phyloP scores from a whole-genome alignment of 2,329 filamentous ascomycete genomes.

The Teratosphaeria epicoccoides region DNA sequence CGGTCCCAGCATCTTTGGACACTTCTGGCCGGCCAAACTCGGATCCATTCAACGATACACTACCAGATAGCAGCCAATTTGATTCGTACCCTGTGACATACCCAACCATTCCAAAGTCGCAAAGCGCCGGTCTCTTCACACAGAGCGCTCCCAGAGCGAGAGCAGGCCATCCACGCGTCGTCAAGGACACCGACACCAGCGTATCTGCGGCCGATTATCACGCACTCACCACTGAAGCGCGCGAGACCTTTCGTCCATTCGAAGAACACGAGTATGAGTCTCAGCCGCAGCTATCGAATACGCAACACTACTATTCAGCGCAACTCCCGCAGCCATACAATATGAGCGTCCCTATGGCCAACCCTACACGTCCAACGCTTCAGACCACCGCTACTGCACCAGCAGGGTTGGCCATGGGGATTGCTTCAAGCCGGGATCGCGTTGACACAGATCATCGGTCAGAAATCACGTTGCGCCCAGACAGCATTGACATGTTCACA shows the following conservation, averaged over 20 bases:
- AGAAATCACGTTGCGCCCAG: not conserved
- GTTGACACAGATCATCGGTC: not conserved
- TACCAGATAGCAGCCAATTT: slow-evolving; percentile 1
- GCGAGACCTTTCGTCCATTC: slow-evolving; percentile 4
- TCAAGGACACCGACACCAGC: slow-evolving; percentile 1
- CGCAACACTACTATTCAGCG: not conserved
- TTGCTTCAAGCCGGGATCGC: not conserved
- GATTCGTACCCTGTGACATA: not conserved
- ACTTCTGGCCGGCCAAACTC: not conserved
- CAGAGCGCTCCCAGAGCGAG: slow-evolving; percentile 7
- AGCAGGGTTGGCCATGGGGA: not conserved
- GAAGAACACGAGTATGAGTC: not conserved
- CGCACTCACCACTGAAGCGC: slow-evolving; percentile 3
- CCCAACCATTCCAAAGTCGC: slow-evolving; percentile 4
- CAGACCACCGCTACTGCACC: slow-evolving; percentile 1
- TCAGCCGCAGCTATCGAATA: not conserved
- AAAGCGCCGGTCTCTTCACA: slow-evolving; percentile 5
- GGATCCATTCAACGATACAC: not conserved
- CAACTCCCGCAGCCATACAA: not conserved
- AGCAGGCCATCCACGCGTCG: slow-evolving; percentile 2
- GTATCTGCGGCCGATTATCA: slow-evolving; percentile 2
- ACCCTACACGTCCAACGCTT: not conserved
- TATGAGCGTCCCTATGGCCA: too few relatives aligned
- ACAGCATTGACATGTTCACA: slow-evolving; percentile 1
- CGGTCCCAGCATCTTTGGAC: slow-evolving; percentile 3